Conservation (phyloP, 2,329 filamentous ascomycete genomes). For the Coleophoma crateriformis region DNA sequence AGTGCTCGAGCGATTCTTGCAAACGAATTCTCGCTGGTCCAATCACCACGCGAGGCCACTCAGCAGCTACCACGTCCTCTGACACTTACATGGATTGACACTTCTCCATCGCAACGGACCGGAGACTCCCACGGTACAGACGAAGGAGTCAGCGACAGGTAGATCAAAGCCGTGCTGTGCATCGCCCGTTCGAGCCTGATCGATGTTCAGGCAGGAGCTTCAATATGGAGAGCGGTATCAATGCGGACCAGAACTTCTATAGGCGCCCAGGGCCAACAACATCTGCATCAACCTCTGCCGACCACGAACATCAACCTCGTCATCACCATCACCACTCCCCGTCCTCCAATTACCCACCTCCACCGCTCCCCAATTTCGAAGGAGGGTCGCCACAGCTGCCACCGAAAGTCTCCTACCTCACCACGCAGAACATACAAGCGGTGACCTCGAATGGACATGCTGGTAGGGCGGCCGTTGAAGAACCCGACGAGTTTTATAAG, state of each 20-base stretch:
- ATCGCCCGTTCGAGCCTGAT: conserved; percentile 9
- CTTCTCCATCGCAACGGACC: conserved; percentile 4
- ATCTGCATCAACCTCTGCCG: not conserved
- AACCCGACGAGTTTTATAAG: conserved; percentile 45
- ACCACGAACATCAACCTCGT: conserved; percentile 5
- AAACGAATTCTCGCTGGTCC: conserved; percentile 9
- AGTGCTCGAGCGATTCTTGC: conserved; percentile 6
- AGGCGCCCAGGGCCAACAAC: conserved; percentile 10
- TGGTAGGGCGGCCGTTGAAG: conserved; percentile 12
- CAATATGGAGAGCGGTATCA: conserved; percentile 25
- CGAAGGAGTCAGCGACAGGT: not conserved
- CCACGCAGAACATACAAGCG: conserved; percentile 19
- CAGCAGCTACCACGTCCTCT: conserved; percentile 17
- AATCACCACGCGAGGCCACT: conserved; percentile 15
- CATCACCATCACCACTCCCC: conserved; percentile 10
- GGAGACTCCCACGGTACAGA: not conserved
- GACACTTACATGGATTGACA: conserved; percentile 14
- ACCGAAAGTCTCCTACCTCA: conserved; percentile 21
- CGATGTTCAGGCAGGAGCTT: conserved; percentile 21
- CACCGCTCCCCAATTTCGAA: conserved; percentile 14
- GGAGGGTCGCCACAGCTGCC: conserved; percentile 14
- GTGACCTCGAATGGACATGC: conserved; percentile 17
- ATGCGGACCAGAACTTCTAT: conserved; percentile 27
- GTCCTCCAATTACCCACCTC: conserved; percentile 14
- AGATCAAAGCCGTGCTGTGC: too few relatives aligned